Base-by-base conservation (phyloP, 2,329 filamentous ascomycete species). In the Fusarium napiforme region DNA sequence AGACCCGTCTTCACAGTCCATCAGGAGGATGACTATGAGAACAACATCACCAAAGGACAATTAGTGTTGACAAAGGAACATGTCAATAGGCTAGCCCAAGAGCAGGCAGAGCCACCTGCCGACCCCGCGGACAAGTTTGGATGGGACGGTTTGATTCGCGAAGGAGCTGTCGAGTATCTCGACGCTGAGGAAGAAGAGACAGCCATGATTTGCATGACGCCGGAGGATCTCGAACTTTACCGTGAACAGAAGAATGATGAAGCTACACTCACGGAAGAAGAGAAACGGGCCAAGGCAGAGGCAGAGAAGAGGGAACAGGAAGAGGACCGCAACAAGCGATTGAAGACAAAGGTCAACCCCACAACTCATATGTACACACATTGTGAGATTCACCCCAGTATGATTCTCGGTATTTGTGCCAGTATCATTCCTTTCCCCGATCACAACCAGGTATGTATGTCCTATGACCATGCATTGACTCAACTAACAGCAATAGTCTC, bases 391-490 rank as follows among this genome's bases (percentile, higher is more conserved):
- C 97, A 99, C 79, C 97, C 96, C 26, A 97, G 95, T 83, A 99
- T 99, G 96, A 96, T 99, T 82, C 86, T 99, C 62, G 96, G 96
- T 81, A 97, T 99, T 73, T 99, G 97, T 81, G 96, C 96, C 78
- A 98, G 95, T 85, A 99, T 99, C 83, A 99, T 99, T 86, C 96
- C 96, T 1, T 99, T 99, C 90, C 96, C 97, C 2, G 96, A 99
- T 85, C 96, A 99, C 86, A 99, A 99, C 82, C 94, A 94, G 85
- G 90, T 91, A 87, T 78, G 87, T 79, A 43, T 23, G 4, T 23
- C 16, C 9, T 18, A 11, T 7, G 9, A 19, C 34, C 16, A 37
- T 26, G 6, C 9, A 4, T 9, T 7, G 50, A 14, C 26, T 10
- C 14, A 19, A 7, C 75, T 77, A 62, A 72, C 56, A 32, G 26